Evolutionary conservation across 148 eudicot genomes (phyloP).

Genomic region (Dianthus caryophyllus): DNA sequence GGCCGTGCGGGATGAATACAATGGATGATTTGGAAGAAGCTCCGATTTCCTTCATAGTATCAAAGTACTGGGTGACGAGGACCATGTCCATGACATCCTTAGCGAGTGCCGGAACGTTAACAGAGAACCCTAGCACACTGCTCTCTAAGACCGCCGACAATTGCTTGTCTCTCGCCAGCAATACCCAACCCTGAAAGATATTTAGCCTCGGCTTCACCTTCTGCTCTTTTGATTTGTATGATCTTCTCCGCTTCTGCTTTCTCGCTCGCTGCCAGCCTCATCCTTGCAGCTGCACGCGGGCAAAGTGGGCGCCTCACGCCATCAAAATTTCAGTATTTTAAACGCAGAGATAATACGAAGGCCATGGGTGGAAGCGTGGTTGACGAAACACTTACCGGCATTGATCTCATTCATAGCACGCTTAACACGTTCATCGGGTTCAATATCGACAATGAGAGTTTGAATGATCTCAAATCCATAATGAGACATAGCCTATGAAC

Average conservation of each 20-base stretch:
- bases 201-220: conserved; percentile 43
- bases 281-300: conserved; percentile 32
- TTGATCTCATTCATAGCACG: conserved; percentile 48
- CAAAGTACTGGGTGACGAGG: conserved; percentile 41
- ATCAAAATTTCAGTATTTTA: no score
- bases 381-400: conserved; percentile 30
- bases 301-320: not conserved
- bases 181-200: conserved; percentile 42
- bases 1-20: conserved; percentile 44
- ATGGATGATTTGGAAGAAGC: conserved; percentile 37
- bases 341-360: not conserved
- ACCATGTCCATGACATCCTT: conserved; percentile 51
- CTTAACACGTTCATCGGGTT: conserved; percentile 43
- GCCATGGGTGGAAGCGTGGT: not conserved
- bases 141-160: conserved; percentile 45
- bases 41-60: conserved; percentile 49
- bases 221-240: conserved; percentile 38
- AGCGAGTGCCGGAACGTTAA: conserved; percentile 41
- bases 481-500: conserved; percentile 35
- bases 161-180: conserved; percentile 42
- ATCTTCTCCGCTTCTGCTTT: conserved; percentile 48
- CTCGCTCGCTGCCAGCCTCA: conserved; percentile 40
- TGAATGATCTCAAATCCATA: conserved; percentile 42
- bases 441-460: conserved; percentile 40
- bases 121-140: conserved; percentile 39